Evolutionary conservation across 1,284 basidiomycete species (phyloP), one percentile per base, ranked within the genome.

Genomic region (Cryptococcus neoformans): DNA sequence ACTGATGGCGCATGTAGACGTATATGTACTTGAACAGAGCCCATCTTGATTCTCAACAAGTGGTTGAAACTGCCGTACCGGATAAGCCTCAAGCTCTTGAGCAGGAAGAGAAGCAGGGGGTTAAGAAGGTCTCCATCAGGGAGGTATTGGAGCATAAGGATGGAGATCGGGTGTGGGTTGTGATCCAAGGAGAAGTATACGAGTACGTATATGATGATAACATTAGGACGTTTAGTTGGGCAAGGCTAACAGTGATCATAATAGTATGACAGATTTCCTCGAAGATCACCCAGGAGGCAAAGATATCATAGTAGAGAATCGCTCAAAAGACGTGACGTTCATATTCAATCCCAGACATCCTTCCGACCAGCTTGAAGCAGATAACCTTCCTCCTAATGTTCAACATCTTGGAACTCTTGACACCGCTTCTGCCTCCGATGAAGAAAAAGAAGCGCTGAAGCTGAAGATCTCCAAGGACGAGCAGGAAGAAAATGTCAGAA

Each of bases 291-390:
- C 72, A 0, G 74, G 74, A 34, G 74, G 74, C n/a, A 52, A 55
- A n/a, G 74, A 76, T 46, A 70, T 76, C 48, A 73, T 76, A 51
- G 47, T 60, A 35, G 54, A 51, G 21, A 73, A 74, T 58, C 60
- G 67, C 34, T 68, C 64, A 5, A 69, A 68, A 63, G 74, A 76
- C 53, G 74, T 76, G 6, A 70, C 72, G 1, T 64, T 61, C 28
- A 68, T 76, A 38, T 76, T 76, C 64, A 63, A 66, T 35, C 74
- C 74, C 37, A 64, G 74, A 4, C 74, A 76, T 59, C 74, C 74
- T 2, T 61, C 63, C 11, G 69, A 76, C 58, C 74, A 76, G 60
- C 68, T 76, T 2, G 66, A 71, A 16, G 53, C 49, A 0, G 65
- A 69, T 35, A 69, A 76, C 57, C 55, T 76, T 9, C 74, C 74